phyloP scores from a whole-genome alignment of 805 yeast genomes.

The Diddensiella transvaalensis region DNA sequence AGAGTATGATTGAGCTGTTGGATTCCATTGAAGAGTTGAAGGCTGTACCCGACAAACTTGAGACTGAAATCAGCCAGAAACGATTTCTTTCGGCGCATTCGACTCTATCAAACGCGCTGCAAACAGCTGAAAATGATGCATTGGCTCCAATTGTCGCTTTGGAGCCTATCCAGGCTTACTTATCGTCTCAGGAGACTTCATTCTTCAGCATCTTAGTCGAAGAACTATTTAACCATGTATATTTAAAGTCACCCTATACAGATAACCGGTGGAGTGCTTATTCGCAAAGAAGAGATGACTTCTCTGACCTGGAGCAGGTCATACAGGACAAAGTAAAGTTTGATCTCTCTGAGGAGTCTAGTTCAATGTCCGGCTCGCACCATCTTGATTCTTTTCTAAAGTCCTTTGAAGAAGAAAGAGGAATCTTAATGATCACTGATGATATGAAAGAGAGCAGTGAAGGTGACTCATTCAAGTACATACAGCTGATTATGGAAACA shows the following conservation, averaged over 20 bases:
- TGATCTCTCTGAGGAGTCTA: slow-evolving; percentile 25
- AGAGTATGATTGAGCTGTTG: slow-evolving; percentile 66
- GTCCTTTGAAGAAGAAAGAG: slow-evolving; percentile 15
- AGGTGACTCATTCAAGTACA: slow-evolving; percentile 50
- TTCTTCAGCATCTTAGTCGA: slow-evolving; percentile 72
- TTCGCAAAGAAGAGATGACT: slow-evolving; percentile 21
- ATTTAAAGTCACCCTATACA: slow-evolving; percentile 46
- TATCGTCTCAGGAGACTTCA: slow-evolving; percentile 37
- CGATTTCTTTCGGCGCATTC: slow-evolving; percentile 63
- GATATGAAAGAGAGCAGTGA: slow-evolving; percentile 37
- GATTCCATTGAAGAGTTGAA: slow-evolving; percentile 62
- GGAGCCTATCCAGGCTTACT: slow-evolving; percentile 31
- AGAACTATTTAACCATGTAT: slow-evolving; percentile 68
- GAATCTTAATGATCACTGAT: slow-evolving; percentile 20
- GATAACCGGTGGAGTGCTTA: slow-evolving; percentile 29
- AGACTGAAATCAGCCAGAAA: slow-evolving; percentile 63
- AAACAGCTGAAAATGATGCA: slow-evolving; percentile 30
- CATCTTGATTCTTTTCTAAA: slow-evolving; percentile 23
- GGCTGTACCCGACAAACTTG: slow-evolving; percentile 59
- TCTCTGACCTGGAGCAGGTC: slow-evolving; percentile 22
- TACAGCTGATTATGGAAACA: slow-evolving; percentile 51
- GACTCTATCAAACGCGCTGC: slow-evolving; percentile 44
- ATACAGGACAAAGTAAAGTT: slow-evolving; percentile 25
- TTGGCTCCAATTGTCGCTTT: slow-evolving; percentile 31
- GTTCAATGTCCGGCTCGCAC: slow-evolving; percentile 23